A percentile compares a stretch with the other conserved stretches of the same genome.
Conservation (phyloP, 2,329 filamentous ascomycete species). For the Parastagonospora avenae region DNA sequence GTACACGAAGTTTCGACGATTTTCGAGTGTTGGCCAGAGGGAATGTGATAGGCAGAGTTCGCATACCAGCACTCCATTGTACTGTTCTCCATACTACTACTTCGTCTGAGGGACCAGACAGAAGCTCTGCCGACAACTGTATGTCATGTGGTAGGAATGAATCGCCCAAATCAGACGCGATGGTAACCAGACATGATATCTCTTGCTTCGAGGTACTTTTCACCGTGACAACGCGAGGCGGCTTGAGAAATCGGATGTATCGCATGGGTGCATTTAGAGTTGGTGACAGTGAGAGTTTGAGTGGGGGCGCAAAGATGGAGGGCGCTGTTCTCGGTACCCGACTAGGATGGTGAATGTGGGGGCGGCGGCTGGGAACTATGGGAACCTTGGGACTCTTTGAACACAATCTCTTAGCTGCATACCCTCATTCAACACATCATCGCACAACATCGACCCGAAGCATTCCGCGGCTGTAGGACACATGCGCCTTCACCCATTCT, state of each 20-base stretch:
- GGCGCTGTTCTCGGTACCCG: conserved; percentile 1
- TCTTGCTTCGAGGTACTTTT: conserved; percentile 27
- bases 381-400: conserved; percentile 2
- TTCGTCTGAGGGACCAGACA: conserved; percentile 30
- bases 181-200: conserved; percentile 57
- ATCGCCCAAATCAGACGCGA: conserved; percentile 73
- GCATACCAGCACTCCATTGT: conserved; percentile 52
- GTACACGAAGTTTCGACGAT: conserved; percentile 48
- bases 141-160: conserved; percentile 61
- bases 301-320: conserved; percentile 6
- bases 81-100: conserved; percentile 51
- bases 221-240: conserved; percentile 56
- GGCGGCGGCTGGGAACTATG: conserved; percentile 8
- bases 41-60: conserved; percentile 52
- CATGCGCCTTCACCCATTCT: conserved; percentile 5
- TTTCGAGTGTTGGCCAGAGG: conserved; percentile 47
- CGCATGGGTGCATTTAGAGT: conserved; percentile 41
- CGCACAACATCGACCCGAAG: conserved; percentile 3
- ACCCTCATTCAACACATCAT: conserved; percentile 11
- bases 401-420: conserved; percentile 8
- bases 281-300: background rate
- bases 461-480: background rate
- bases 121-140: conserved; percentile 50
- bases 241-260: conserved; percentile 72
- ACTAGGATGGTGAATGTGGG: conserved; percentile 17